Evolutionary conservation across 2,329 filamentous ascomycete species (phyloP).

Genomic region (Alternaria gaisen): DNA sequence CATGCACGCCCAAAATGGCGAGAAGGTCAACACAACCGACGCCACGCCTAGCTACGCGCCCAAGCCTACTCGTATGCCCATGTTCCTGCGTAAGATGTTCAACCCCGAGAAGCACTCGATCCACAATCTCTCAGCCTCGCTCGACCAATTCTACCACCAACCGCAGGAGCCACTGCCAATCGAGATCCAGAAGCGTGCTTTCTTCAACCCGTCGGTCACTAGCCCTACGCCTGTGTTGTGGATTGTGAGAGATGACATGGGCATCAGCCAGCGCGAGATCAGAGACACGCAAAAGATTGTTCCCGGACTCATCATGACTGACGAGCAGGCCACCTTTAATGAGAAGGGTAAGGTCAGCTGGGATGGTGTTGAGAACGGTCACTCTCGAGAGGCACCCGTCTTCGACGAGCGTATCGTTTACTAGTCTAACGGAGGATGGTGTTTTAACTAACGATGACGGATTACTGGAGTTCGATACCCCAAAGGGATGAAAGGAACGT

Average conservation of each 20-base stretch:
- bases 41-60: constrained; percentile 24
- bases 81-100: constrained; percentile 43
- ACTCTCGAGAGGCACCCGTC: constrained; percentile 55
- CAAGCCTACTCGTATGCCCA: constrained; percentile 40
- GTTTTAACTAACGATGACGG: background rate
- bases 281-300: constrained; percentile 51
- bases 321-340: constrained; percentile 56
- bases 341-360: constrained; percentile 57
- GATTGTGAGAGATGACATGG: constrained; percentile 57
- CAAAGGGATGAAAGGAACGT: background rate
- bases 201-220: constrained; percentile 55
- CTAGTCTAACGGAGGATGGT: constrained; percentile 34
- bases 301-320: constrained; percentile 52
- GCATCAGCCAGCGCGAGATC: constrained; percentile 55
- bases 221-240: constrained; percentile 56
- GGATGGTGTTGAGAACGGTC: constrained; percentile 50
- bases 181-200: constrained; percentile 54
- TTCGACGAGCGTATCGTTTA: constrained; percentile 52
- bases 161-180: constrained; percentile 43
- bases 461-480: constrained; percentile 5
- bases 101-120: constrained; percentile 47
- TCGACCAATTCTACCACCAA: constrained; percentile 46
- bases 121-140: constrained; percentile 36
- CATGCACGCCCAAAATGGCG: constrained; percentile 21
- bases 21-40: constrained; percentile 7